Conservation (phyloP, 352 stramenopile species). For the Phytophthora colocasiae region DNA sequence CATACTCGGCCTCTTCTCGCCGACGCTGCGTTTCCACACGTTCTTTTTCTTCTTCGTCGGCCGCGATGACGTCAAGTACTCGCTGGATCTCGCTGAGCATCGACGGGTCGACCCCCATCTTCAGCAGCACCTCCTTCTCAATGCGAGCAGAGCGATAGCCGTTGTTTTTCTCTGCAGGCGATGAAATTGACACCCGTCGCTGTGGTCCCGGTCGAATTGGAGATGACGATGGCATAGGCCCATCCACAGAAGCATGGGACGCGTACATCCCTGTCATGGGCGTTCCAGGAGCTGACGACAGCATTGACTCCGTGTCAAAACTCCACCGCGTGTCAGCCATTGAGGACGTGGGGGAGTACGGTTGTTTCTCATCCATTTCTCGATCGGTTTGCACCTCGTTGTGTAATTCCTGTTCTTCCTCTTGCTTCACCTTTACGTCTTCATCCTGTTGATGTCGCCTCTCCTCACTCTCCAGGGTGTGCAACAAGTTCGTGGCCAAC, state of each 20-base stretch:
- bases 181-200: slow-evolving; percentile 21
- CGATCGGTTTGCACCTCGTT: slow-evolving; percentile 11
- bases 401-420: slow-evolving; percentile 5
- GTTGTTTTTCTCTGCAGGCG: slow-evolving; percentile 38
- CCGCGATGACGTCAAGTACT: slow-evolving; percentile 59
- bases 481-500: slow-evolving; percentile 75
- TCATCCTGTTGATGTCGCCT: slow-evolving; percentile 29
- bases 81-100: slow-evolving; percentile 82
- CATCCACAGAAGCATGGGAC: slow-evolving; percentile 16
- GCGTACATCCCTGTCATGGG: slow-evolving; percentile 34
- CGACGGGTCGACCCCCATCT: slow-evolving; percentile 72
- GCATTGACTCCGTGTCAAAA: slow-evolving; percentile 65
- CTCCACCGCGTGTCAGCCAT: slow-evolving; percentile 54
- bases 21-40: slow-evolving; percentile 35
- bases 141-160: slow-evolving; percentile 68
- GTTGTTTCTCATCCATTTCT: slow-evolving; percentile 33
- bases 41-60: slow-evolving; percentile 59
- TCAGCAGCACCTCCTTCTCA: slow-evolving; percentile 77
- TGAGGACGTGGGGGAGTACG: slow-evolving; percentile 52
- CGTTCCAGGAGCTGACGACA: slow-evolving; percentile 44
- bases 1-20: slow-evolving; percentile 44
- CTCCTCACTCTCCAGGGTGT: slow-evolving; percentile 68
- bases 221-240: slow-evolving; percentile 17
- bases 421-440: slow-evolving; percentile 16
- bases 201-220: background rate